A percentile compares a stretch with the other conserved stretches of the same genome.
Evolutionary conservation across 352 stramenopile genomes (phyloP).

Genomic region (Globisporangium carolinianum): DNA sequence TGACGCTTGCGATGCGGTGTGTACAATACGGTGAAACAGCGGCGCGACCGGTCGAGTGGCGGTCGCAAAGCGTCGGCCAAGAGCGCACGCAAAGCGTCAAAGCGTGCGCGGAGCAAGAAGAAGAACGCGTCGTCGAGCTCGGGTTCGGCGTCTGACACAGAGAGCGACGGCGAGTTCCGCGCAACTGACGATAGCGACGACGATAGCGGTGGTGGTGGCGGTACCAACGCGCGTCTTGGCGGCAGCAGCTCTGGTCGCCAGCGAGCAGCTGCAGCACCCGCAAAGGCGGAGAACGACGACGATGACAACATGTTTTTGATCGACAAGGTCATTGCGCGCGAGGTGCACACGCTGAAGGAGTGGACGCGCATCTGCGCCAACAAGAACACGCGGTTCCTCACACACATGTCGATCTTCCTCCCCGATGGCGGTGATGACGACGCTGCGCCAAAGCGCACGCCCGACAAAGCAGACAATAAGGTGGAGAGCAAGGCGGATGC

Average conservation of each 20-base stretch:
- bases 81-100: background rate
- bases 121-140: slow-evolving; percentile 9
- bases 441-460: slow-evolving; percentile 1
- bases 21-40: slow-evolving; percentile 1
- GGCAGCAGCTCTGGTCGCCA: background rate
- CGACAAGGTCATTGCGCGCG: slow-evolving; percentile 73
- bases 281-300: slow-evolving; percentile 4
- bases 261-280: too few relatives aligned
- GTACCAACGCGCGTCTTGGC: background rate
- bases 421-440: slow-evolving; percentile 43
- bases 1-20: too few relatives aligned
- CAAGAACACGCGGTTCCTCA: slow-evolving; percentile 72
- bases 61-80: slow-evolving; percentile 6
- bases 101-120: slow-evolving; percentile 13
- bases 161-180: slow-evolving; percentile 21
- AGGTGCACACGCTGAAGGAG: slow-evolving; percentile 73
- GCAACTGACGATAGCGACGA: background rate
- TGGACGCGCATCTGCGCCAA: slow-evolving; percentile 70
- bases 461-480: background rate
- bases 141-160: slow-evolving; percentile 1
- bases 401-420: slow-evolving; percentile 78
- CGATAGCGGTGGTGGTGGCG: background rate
- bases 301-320: slow-evolving; percentile 77
- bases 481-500: too few relatives aligned
- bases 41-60: slow-evolving; percentile 2